Evolutionary conservation across 2,329 filamentous ascomycete genomes (phyloP).

Genomic region (Plenodomus biglobosus): DNA sequence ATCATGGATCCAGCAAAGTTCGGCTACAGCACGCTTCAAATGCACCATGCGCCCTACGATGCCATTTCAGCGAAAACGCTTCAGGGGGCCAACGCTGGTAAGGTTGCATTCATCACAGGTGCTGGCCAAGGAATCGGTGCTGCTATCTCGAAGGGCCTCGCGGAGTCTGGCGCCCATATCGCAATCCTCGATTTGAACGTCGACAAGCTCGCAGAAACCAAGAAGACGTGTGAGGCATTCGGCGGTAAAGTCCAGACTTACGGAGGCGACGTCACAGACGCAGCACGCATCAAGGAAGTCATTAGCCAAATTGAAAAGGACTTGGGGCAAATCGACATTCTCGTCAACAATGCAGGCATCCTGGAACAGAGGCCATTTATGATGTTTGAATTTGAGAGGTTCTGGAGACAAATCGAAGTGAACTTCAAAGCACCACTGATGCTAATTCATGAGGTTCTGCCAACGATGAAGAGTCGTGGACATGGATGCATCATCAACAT

Average conservation of each 20-base stretch:
- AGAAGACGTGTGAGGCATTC: conserved; percentile 21
- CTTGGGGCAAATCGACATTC: conserved; percentile 26
- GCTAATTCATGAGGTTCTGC: conserved; percentile 28
- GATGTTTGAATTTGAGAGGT: conserved; percentile 28
- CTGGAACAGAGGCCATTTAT: conserved; percentile 29
- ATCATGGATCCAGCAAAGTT: conserved; percentile 28
- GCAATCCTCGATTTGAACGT: conserved; percentile 31
- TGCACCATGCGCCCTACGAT: conserved; percentile 23
- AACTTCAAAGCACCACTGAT: conserved; percentile 37
- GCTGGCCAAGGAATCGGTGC: conserved; percentile 34
- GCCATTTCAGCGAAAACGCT: conserved; percentile 20
- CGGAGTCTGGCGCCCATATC: conserved; percentile 29
- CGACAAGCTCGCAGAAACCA: conserved; percentile 21
- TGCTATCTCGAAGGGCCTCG: conserved; percentile 30
- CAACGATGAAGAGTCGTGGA: conserved; percentile 26
- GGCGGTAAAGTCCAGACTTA: conserved; percentile 24
- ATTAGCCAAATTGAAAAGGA: conserved; percentile 23
- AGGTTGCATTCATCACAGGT: conserved; percentile 33
- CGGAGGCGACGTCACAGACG: conserved; percentile 28
- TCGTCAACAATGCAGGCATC: conserved; percentile 37
- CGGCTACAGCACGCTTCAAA: conserved; percentile 20
- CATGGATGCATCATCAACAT: conserved; percentile 38
- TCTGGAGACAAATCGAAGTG: conserved; percentile 38
- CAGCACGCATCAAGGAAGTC: conserved; percentile 9
- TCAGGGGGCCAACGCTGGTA: conserved; percentile 20